Conservation (phyloP, 176 grass and related monocot genomes). For the Otatea glauca region DNA sequence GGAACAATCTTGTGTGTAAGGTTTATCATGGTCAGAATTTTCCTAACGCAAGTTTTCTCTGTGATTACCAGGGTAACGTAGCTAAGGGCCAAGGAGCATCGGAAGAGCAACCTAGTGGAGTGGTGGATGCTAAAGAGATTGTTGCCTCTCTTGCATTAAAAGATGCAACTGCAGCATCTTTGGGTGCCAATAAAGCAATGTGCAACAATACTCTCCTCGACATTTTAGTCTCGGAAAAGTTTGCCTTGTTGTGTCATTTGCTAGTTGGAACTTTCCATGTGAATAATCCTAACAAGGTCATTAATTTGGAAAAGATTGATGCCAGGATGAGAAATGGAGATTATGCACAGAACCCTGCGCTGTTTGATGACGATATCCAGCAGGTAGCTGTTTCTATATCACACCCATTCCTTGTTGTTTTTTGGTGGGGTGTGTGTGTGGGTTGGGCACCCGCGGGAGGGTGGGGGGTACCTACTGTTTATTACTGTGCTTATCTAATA, state of each 20-base stretch:
- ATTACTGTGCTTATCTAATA: neutral
- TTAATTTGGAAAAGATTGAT: conserved; percentile 73
- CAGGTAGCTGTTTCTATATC: conserved; percentile 63
- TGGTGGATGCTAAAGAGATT: conserved; percentile 8
- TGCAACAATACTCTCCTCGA: conserved; percentile 74
- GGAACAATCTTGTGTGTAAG: neutral
- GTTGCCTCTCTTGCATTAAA: conserved; percentile 22
- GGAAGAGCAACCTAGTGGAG: conserved; percentile 34
- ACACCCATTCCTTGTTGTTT: neutral
- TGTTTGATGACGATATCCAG: conserved; percentile 74
- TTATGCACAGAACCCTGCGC: conserved; percentile 60
- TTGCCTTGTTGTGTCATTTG: conserved; percentile 81
- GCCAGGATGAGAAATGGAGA: conserved; percentile 77
- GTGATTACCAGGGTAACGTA: conserved; percentile 51
- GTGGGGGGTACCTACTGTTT: neutral
- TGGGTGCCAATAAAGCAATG: conserved; percentile 62
- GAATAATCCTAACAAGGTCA: conserved; percentile 48
- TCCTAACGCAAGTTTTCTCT: conserved; percentile 8
- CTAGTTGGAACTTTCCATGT: conserved; percentile 66
- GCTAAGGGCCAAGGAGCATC: conserved; percentile 33
- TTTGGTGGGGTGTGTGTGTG: too few species aligned
- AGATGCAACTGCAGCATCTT: conserved; percentile 34
- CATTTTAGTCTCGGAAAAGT: conserved; percentile 79
- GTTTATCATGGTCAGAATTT: neutral
- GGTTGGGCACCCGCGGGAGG: too few species aligned